phyloP scores from a whole-genome alignment of 495 filamentous ascomycete genomes.

The Neurospora sp. region DNA sequence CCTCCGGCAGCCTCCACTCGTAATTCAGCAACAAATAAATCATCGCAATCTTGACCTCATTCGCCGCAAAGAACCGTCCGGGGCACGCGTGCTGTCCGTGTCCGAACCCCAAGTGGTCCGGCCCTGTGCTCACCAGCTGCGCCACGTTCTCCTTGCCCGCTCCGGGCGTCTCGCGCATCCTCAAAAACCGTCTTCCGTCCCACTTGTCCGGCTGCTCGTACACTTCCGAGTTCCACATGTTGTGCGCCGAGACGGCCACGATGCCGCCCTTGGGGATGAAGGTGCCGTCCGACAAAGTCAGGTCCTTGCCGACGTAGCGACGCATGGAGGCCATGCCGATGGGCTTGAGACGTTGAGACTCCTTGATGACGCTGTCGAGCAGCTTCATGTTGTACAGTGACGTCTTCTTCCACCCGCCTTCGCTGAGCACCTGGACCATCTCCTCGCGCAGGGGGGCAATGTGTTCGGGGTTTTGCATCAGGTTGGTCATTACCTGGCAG shows the following conservation, averaged over 20 bases:
- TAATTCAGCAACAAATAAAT: conserved; percentile 27
- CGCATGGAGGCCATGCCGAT: conserved; percentile 28
- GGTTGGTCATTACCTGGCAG: conserved; percentile 25
- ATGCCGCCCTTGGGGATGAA: conserved; percentile 39
- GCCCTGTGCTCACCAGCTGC: conserved; percentile 37
- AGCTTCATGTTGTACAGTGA: conserved; percentile 43
- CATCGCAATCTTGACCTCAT: conserved; percentile 28
- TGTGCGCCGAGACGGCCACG: conserved; percentile 24
- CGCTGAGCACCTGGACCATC: conserved; percentile 20
- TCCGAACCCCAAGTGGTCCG: conserved; percentile 28
- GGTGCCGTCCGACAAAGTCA: conserved; percentile 38
- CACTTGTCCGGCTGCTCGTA: conserved; percentile 35
- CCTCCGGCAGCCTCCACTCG: conserved; percentile 23
- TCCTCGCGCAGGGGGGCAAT: conserved; percentile 28
- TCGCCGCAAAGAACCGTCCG: conserved; percentile 34
- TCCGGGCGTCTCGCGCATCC: conserved; percentile 20
- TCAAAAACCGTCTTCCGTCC: conserved; percentile 39
- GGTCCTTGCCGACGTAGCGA: conserved; percentile 26
- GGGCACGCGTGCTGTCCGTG: conserved; percentile 31
- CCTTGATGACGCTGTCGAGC: conserved; percentile 43
- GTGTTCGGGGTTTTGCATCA: conserved; percentile 27
- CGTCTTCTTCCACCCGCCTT: conserved; percentile 35
- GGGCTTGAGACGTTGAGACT: conserved; percentile 33
- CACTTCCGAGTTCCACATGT: conserved; percentile 29
- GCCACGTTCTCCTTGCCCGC: conserved; percentile 30